Base-by-base conservation (phyloP, 306 rosid species). In the Mimosa bimucronata region DNA sequence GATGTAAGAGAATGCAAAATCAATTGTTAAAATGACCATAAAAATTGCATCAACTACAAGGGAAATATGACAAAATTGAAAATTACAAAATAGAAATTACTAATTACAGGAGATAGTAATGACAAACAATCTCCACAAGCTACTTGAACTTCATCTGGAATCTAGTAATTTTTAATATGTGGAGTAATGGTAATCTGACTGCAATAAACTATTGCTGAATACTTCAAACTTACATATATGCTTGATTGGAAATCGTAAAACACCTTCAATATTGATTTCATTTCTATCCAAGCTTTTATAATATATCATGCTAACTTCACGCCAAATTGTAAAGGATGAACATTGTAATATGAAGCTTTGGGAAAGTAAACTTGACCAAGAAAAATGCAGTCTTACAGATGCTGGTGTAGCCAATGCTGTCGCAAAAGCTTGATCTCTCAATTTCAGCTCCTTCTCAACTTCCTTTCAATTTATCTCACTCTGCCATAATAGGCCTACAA, bases 401-500 rank as follows among this genome's bases (percentile, higher is more conserved):
- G 92, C 76, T 68, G 97, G 84, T 37, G 99, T 83, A 68, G 94
- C 94, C 89, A 96, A 86, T 81, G 93, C 83, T 81, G 85, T 69
- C 48, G 90, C 83, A 65, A 74, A 88, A 55, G 85, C 89, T 89
- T 96, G 97, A 84, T 96, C 99, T 86, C 99, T 93, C 88, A 85
- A 80, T 86, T 86, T 93, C 21, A 91, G 90, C 81, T 96, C 99
- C 83, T 93, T 93, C 88, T 96, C 99, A 69, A 85, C 87, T 86
- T 96, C 99, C 88, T 90, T 96, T 86, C 94, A 90, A 71, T 92
- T 87, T 78, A 89, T 85, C 88, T 96, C 99, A 83, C 99, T 96
- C 86, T 96, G 99, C 77, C 99, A 87, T 87, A 93, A 77, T 74
- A 96, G 88, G 41, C 97, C 92, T 5, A 96, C 98, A 3, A 96